Conservation (phyloP, 805 yeast species). For the Debaryomyces castellii region DNA sequence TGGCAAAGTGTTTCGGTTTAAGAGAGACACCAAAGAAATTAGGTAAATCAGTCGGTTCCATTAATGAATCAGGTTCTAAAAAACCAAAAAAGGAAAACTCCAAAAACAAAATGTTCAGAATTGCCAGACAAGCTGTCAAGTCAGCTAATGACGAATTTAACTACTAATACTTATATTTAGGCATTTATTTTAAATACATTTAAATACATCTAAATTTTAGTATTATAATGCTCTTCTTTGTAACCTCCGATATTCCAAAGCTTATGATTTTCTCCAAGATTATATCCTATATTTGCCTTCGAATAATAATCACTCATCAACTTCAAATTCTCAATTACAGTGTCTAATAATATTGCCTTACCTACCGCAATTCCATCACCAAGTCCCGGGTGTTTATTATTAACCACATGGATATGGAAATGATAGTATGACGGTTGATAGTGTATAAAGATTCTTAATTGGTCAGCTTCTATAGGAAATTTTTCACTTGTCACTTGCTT, state of each 20-base stretch:
- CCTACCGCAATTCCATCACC: constrained; percentile 73
- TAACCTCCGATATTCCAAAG: constrained; percentile 52
- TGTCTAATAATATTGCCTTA: constrained; percentile 78
- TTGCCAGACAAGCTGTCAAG: constrained; percentile 69
- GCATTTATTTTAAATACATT: background rate
- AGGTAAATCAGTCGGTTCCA: constrained; percentile 43
- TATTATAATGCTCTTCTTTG: constrained; percentile 14
- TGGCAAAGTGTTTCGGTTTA: constrained; percentile 91
- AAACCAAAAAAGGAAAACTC: constrained; percentile 62
- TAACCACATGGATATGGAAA: constrained; percentile 88
- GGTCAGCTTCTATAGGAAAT: constrained; percentile 48
- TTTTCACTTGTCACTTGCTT: constrained; percentile 39
- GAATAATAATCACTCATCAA: constrained; percentile 59
- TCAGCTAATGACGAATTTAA: constrained; percentile 75
- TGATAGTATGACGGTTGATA: constrained; percentile 97
- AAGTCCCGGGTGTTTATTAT: constrained; percentile 64
- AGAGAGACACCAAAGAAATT: constrained; percentile 90
- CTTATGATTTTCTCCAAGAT: constrained; percentile 74
- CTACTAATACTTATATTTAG: constrained; percentile 27
- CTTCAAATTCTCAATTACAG: constrained; percentile 69
- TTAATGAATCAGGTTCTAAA: constrained; percentile 22
- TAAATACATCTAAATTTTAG: constrained; percentile 1
- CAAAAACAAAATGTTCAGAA: constrained; percentile 68
- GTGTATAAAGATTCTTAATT: constrained; percentile 78
- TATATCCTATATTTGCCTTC: constrained; percentile 59